phyloP scores from a whole-genome alignment of 2,329 filamentous ascomycete species.

The Hymenoscyphus fructigenus region DNA sequence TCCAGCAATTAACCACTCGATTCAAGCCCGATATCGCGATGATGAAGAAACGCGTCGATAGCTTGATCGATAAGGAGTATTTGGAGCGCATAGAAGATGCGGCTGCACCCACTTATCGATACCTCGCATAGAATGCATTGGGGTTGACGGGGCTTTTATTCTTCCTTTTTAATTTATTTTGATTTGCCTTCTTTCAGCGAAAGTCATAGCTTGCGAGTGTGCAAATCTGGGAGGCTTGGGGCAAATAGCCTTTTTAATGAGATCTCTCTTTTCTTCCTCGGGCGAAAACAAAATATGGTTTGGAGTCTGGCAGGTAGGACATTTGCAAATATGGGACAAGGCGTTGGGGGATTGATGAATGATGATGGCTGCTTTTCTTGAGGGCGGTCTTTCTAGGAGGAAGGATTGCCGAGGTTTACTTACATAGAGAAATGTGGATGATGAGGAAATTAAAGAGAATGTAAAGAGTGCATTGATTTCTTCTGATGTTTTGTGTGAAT shows the following conservation, averaged over 20 bases:
- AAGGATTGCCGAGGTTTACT: too few relatives aligned
- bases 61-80: conserved; percentile 74
- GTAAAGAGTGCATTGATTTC: too few relatives aligned
- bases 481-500: too few relatives aligned
- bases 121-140: conserved; percentile 55
- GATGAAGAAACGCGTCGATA: conserved; percentile 80
- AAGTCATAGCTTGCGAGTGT: conserved; percentile 1
- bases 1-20: conserved; percentile 64
- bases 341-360: not conserved
- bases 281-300: not conserved
- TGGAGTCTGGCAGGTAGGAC: not conserved
- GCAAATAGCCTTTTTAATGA: not conserved
- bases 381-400: too few relatives aligned
- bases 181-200: conserved; percentile 1
- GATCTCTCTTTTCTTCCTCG: not conserved
- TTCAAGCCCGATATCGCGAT: conserved; percentile 76
- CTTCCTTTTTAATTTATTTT: not conserved
- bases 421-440: too few relatives aligned
- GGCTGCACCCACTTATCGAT: conserved; percentile 63
- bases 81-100: conserved; percentile 71
- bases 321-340: not conserved
- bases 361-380: too few relatives aligned
- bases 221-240: not conserved
- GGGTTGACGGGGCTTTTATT: not conserved
- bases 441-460: too few relatives aligned